Percentiles rank a stretch among this genome's conserved stretches.
Conservation (phyloP, 2,329 filamentous ascomycete species). For the Aspergillus felis region DNA sequence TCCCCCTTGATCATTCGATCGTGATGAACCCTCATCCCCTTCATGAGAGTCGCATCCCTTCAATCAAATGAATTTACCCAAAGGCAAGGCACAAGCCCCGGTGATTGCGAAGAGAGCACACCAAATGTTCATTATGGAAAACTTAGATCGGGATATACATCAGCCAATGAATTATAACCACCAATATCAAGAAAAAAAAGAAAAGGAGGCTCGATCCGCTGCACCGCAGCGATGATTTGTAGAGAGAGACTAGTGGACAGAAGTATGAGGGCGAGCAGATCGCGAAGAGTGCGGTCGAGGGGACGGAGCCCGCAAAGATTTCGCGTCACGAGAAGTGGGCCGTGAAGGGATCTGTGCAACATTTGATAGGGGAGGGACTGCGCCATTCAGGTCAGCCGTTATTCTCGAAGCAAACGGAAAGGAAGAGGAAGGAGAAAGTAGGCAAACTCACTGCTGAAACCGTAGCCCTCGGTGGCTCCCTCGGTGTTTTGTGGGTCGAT, state of each 20-base stretch:
- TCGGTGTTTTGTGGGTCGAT: slow-evolving; percentile 41
- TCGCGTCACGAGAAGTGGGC: slow-evolving; percentile 7
- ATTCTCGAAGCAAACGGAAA: neutral
- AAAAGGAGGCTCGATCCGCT: neutral
- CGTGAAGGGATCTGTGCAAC: slow-evolving; percentile 8
- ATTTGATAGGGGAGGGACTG: slow-evolving; percentile 19
- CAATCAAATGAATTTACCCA: neutral
- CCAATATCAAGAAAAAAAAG: neutral
- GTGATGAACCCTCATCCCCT: neutral
- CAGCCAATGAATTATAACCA: neutral
- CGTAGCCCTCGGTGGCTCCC: slow-evolving; percentile 46
- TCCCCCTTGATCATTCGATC: neutral
- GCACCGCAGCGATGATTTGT: neutral
- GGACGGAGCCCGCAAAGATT: slow-evolving; percentile 8
- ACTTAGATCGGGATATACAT: neutral
- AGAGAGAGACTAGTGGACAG: slow-evolving; percentile 1
- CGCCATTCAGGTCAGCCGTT: slow-evolving; percentile 1
- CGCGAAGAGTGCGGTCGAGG: slow-evolving; percentile 8
- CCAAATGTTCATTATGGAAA: neutral
- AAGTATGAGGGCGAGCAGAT: slow-evolving; percentile 14
- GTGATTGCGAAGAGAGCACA: neutral
- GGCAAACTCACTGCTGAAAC: slow-evolving; percentile 43
- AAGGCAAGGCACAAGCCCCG: neutral
- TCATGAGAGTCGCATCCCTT: neutral
- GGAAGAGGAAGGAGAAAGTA: neutral